Percentiles rank a stretch among this genome's conserved stretches.
These are phyloP conservation scores for Malassezia brasiliensis DNA, from an alignment of 1,284 basidiomycete species.

Conservation along the genomic window DNA sequence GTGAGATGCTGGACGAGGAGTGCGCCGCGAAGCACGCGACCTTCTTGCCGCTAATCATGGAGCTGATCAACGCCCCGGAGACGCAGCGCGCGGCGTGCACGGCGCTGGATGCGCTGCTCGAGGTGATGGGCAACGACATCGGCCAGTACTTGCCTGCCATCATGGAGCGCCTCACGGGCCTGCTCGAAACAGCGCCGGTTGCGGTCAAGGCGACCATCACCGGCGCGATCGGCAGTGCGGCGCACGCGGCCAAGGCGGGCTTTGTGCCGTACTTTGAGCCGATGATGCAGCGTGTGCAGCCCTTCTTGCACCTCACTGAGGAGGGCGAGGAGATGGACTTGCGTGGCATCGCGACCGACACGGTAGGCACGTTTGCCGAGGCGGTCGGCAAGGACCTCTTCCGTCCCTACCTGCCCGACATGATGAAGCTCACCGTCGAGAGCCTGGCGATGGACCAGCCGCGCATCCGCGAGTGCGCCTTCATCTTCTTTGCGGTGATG, in stretches of 20 bases:
- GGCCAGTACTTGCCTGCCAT: slow-evolving; percentile 84
- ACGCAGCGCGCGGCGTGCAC: slow-evolving; percentile 90
- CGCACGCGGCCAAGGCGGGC: slow-evolving; percentile 86
- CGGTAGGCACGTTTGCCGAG: slow-evolving; percentile 93
- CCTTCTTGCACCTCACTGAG: slow-evolving; percentile 67
- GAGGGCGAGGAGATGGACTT: slow-evolving; percentile 77
- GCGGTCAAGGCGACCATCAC: slow-evolving; percentile 89
- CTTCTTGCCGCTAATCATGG: slow-evolving; percentile 63
- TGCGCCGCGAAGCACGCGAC: slow-evolving; percentile 72
- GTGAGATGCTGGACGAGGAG: slow-evolving; percentile 95
- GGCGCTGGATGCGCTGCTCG: slow-evolving; percentile 89
- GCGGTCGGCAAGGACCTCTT: slow-evolving; percentile 90
- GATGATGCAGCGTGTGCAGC: slow-evolving; percentile 78
- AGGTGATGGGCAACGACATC: slow-evolving; percentile 82
- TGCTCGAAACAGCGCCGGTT: slow-evolving; percentile 76
- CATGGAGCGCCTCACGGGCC: slow-evolving; percentile 83
- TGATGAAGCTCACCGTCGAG: slow-evolving; percentile 92
- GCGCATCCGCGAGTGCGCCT: slow-evolving; percentile 85
- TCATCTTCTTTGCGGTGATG: slow-evolving; percentile 98
- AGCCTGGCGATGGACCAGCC: slow-evolving; percentile 76
- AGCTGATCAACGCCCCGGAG: slow-evolving; percentile 70
- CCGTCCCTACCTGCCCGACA: slow-evolving; percentile 84
- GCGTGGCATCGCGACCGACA: slow-evolving; percentile 95
- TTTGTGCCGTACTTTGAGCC: slow-evolving; percentile 93
- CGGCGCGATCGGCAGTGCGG: slow-evolving; percentile 93